Evolutionary conservation across 495 filamentous ascomycete genomes (phyloP), one percentile per base, ranked within the genome.

Genomic region (Amniculicola lignicola): DNA sequence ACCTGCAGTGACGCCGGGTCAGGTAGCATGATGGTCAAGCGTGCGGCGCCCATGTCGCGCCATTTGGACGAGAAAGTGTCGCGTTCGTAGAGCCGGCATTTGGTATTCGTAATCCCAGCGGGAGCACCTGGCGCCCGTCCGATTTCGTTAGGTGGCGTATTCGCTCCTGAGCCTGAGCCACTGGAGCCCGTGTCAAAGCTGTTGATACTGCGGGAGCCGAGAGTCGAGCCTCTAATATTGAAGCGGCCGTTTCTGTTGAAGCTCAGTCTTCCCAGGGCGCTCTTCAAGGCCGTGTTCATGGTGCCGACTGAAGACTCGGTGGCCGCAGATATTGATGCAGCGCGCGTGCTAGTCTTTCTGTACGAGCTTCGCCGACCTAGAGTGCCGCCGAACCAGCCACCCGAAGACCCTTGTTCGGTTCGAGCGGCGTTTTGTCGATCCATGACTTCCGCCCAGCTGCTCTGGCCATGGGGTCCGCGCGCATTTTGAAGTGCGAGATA

Each of bases 1-100:
- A 57, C 31, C n/a, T 44, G 37, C 67, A n/a, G 78, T 75, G 67
- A 79, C 67, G 54, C 79, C 69, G 19, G 61, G 42, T 75, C 74
- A 28, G 70, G 70, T 42, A 75, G 63, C 69, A 87, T 82, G 63
- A 97, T 90, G 25, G 85, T 86, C 27, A 98, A 70, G 24, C 83
- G 76, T 43, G 90, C 91, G 40, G 87, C 82, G 48, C 92, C 91
- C 75, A 92, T 84, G 62, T 96, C 91, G 24, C 87, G 82, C 93
- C 93, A 98, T 64, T 87, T 88, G 29, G 82, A 83, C 18, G 81
- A 53, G n/a, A 54, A 75, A 2, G 81, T 81, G 46, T 91, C 85
- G 35, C 89, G 84, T 15, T 83, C 69, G 70, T 96, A 95, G 28
- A 96, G 79, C 21, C 89, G 81, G 61, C 87, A 86, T 58, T 93